phyloP scores from a whole-genome alignment of 202 grass and related monocot species.

The Panicum hallii region DNA sequence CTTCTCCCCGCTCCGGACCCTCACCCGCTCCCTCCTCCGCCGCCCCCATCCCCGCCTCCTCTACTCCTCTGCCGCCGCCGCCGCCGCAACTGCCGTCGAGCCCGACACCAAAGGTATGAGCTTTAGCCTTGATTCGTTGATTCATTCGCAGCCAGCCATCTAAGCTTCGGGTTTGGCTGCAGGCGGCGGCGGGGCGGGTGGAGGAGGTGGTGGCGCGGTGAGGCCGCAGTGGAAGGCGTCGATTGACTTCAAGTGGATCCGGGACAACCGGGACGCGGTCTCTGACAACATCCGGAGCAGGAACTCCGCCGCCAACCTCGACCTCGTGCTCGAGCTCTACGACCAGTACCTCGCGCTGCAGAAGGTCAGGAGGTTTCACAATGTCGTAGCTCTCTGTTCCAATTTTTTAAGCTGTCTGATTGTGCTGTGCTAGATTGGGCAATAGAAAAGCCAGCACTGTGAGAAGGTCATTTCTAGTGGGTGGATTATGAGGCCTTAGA shows the following conservation, averaged over 20 bases:
- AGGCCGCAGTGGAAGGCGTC: conserved; percentile 87
- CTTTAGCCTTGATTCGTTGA: neutral
- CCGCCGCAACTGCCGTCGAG: conserved; percentile 36
- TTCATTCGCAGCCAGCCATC: no score
- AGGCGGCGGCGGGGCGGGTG: conserved; percentile 35
- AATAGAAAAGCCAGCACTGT: neutral
- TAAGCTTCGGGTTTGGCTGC: conserved; percentile 21
- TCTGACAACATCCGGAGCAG: conserved; percentile 66
- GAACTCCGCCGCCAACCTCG: conserved; percentile 80
- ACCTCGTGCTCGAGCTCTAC: conserved; percentile 85
- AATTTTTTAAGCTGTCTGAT: neutral
- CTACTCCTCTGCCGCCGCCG: conserved; percentile 30
- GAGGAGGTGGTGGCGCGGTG: conserved; percentile 26
- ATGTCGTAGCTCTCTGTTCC: neutral
- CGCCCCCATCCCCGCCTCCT: conserved; percentile 41
- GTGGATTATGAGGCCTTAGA: neutral
- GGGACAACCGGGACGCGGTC: conserved; percentile 78
- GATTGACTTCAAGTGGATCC: conserved; percentile 99
- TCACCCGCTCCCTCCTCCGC: conserved; percentile 53
- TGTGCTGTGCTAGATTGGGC: neutral
- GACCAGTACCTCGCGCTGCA: conserved; percentile 76
- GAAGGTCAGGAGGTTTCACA: conserved; percentile 61
- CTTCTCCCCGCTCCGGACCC: conserved; percentile 33
- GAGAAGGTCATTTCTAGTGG: neutral
- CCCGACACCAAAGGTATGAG: conserved; percentile 51